Evolutionary conservation across 75 land plant genomes (phyloP).

Genomic region (Pinus tabuliformis): DNA sequence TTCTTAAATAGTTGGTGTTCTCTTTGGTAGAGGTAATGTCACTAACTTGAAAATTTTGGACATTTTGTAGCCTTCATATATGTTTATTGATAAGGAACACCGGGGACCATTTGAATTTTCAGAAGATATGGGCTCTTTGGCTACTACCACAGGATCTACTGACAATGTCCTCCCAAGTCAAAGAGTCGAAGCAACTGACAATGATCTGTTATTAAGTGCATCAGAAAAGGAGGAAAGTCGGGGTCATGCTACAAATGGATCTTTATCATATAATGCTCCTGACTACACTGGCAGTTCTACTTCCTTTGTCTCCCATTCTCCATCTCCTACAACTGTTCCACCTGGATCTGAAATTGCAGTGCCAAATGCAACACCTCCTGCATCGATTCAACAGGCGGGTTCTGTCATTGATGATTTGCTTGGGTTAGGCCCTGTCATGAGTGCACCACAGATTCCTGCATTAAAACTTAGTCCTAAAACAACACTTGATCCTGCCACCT

Average conservation of each 20-base stretch:
- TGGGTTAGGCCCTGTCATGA: conserved; percentile 49
- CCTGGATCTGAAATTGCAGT: conserved; percentile 17
- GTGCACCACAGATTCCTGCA: conserved; percentile 38
- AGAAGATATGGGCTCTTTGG: conserved; percentile 66
- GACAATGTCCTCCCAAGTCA: conserved; percentile 50
- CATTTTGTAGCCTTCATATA: conserved; percentile 91
- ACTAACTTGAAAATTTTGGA: conserved; percentile 4
- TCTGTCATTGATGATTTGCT: conserved; percentile 84
- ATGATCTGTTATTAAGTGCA: conserved; percentile 79
- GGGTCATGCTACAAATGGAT: conserved; percentile 46
- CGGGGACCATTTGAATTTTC: conserved; percentile 87
- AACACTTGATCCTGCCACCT: conserved; percentile 71
- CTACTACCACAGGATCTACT: conserved; percentile 39
- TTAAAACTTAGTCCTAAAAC: conserved; percentile 80
- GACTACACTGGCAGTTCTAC: conserved; percentile 31
- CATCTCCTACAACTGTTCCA: conserved; percentile 22
- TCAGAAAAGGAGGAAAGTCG: conserved; percentile 82
- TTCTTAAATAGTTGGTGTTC: background rate
- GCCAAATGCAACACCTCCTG: conserved; percentile 19
- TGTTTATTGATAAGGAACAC: conserved; percentile 98
- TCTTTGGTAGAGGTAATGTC: background rate
- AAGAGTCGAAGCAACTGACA: conserved; percentile 85
- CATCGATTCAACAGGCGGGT: conserved; percentile 15
- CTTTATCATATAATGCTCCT: conserved; percentile 72
- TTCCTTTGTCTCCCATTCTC: conserved; percentile 8